Evolutionary conservation across 768 basidiomycete genomes (phyloP), one percentile per base, ranked within the genome.

Genomic region (Tephrocybe rancida): DNA sequence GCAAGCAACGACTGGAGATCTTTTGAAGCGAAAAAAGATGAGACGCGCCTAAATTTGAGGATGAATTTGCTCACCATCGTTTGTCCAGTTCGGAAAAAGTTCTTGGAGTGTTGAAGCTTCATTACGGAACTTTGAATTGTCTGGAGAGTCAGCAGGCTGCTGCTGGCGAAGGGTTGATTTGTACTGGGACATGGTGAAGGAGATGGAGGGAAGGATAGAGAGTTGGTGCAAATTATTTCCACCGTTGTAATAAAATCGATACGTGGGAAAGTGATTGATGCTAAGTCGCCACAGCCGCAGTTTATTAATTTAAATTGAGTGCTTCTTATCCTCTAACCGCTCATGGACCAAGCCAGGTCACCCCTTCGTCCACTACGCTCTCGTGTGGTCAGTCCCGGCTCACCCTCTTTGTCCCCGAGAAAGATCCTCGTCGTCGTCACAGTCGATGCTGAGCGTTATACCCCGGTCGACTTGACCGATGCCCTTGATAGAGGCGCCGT

Each of bases 1-100:
- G 61, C 57, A 41, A 94, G 78, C 48, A 89, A 75, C 6, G 86
- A 84, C 57, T 81, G 77, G 58, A 93, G 80, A 74, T 93, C 92
- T 80, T 64, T 63, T 32, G 26, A 48, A 13, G 44, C 37, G 35
- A 48, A 48, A 59, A 57, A 51, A 44, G 55, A 67, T 67, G 46
- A 68, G 67, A 61, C 55, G 64, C 61, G 70, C 38, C 42, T 52
- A n/a, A 51, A 48, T 29, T 26, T 26, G 34, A 44, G 46, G 51
- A 45, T 43, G 49, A 45, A 39, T 52, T 39, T 52, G 61, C 67
- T 48, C 60, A 85, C 90, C 90, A 62, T 91, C 88, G 59, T 73
- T 75, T 62, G 87, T 81, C 82, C 82, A 92, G 60, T 63, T 54
- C 4, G 90, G 84, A 63, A 90, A 92, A 54, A 81, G 67, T 64